Conservation (phyloP, 192 early-diverging fungal species). For the Linnemannia hyalina region DNA sequence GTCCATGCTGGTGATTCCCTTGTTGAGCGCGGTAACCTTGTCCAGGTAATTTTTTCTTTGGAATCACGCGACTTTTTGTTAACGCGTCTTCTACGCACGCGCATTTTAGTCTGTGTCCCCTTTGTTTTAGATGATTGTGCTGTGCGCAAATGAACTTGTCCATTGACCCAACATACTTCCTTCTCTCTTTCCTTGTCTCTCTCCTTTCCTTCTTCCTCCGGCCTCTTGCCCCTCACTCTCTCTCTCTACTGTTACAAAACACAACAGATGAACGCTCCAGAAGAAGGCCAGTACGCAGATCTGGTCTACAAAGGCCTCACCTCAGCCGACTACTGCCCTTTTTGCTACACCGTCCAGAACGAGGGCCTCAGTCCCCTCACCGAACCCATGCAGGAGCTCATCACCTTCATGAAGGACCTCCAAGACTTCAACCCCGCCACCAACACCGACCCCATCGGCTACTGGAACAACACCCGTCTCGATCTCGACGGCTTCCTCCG, state of each 20-base stretch:
- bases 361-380: conserved; percentile 13
- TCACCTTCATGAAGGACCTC: conserved; percentile 55
- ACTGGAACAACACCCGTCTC: conserved; percentile 38
- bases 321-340: conserved; percentile 23
- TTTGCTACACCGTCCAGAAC: conserved; percentile 15
- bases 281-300: conserved; percentile 35
- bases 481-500: conserved; percentile 53
- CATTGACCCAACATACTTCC: not conserved
- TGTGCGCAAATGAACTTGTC: not conserved
- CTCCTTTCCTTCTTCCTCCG: not conserved
- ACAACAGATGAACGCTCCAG: conserved; percentile 46
- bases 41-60: conserved; percentile 26
- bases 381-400: conserved; percentile 34
- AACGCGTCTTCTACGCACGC: not conserved
- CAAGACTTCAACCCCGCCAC: conserved; percentile 28
- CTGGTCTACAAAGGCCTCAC: conserved; percentile 48
- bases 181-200: not conserved
- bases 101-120: not conserved
- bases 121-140: not conserved
- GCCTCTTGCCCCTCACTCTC: not conserved
- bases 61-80: not conserved
- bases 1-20: conserved; percentile 34
- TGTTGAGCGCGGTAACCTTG: conserved; percentile 18
- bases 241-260: not conserved
- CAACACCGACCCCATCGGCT: conserved; percentile 17